phyloP scores from a whole-genome alignment of 768 basidiomycete species.

The Mycena capillaripes region DNA sequence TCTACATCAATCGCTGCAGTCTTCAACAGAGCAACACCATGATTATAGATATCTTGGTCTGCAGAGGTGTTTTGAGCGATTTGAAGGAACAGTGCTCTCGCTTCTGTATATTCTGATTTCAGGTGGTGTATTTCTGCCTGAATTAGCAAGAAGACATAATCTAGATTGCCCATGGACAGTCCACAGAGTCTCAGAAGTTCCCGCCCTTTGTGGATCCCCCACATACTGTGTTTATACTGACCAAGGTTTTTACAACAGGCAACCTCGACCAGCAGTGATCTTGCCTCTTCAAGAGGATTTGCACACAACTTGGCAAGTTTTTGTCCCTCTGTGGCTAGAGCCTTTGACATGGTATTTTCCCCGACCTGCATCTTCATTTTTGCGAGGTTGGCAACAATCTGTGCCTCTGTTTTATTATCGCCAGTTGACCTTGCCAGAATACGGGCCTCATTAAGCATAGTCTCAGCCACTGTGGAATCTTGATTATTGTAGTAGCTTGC shows the following conservation, averaged over 20 bases:
- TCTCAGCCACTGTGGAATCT: neutral
- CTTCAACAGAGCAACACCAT: neutral
- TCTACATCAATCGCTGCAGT: neutral
- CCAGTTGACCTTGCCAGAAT: neutral
- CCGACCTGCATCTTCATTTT: neutral
- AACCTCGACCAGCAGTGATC: neutral
- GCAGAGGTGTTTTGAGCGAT: neutral
- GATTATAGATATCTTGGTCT: neutral
- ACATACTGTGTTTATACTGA: neutral
- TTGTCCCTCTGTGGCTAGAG: neutral
- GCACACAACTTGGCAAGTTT: neutral
- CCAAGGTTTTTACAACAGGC: neutral
- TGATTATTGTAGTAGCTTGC: neutral
- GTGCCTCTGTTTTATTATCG: neutral
- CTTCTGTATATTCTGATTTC: conserved; percentile 16
- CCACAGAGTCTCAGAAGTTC: conserved; percentile 8
- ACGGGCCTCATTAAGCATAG: neutral
- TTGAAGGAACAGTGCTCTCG: neutral
- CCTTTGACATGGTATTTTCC: neutral
- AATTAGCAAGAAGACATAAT: neutral
- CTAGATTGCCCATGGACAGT: neutral
- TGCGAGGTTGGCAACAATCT: neutral
- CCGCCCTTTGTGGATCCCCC: neutral
- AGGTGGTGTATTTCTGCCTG: conserved; percentile 4
- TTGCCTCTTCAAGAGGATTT: neutral